Conservation (phyloP, 2,329 filamentous ascomycete genomes). For the Byssochlamys sp. region DNA sequence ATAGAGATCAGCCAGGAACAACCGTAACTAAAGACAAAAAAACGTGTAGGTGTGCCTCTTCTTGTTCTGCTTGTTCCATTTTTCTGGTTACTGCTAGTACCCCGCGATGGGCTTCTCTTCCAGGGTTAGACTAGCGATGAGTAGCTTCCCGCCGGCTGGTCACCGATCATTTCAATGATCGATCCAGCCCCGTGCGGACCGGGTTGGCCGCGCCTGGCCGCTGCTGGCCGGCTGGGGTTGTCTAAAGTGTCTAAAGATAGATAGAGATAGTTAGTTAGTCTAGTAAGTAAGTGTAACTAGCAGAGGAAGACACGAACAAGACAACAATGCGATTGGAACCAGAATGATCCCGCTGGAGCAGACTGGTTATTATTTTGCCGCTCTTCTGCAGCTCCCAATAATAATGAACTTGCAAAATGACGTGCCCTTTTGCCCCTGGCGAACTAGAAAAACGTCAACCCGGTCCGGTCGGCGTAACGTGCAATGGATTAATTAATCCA, state of each 20-base stretch:
- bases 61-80: no score
- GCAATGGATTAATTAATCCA: no score
- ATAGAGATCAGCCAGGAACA: neutral
- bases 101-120: neutral
- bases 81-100: no score
- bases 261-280: neutral
- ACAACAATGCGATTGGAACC: neutral
- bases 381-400: neutral
- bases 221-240: neutral
- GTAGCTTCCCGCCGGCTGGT: neutral
- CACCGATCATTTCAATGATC: neutral
- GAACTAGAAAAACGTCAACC: neutral
- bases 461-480: neutral
- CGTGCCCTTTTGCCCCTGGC: neutral
- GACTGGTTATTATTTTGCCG: neutral
- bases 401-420: neutral
- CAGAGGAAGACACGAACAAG: neutral
- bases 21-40: neutral
- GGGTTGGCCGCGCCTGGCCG: neutral
- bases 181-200: neutral
- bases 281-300: neutral
- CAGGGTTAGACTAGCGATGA: no score
- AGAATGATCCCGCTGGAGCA: neutral
- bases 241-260: neutral
- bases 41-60: no score